Conservation (phyloP, 805 yeast species). For the Wickerhamia fluorescens region DNA sequence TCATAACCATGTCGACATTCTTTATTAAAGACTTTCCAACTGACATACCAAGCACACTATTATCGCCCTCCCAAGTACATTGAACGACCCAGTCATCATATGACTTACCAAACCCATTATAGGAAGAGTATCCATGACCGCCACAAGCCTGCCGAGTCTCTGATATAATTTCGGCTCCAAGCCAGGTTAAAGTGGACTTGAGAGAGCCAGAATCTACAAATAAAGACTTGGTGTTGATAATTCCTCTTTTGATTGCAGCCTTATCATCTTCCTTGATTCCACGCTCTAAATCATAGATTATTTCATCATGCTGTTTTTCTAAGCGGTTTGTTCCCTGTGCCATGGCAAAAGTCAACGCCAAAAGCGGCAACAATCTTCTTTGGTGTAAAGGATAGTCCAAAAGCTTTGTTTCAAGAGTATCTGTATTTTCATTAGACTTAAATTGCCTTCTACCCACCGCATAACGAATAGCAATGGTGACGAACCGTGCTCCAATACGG, state of each 20-base stretch:
- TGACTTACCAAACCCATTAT: constrained; percentile 39
- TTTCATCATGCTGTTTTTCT: constrained; percentile 24
- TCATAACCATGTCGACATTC: constrained; percentile 20
- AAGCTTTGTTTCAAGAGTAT: constrained; percentile 31
- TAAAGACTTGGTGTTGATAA: constrained; percentile 34
- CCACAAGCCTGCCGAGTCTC: constrained; percentile 41
- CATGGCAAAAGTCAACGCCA: constrained; percentile 34
- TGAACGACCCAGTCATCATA: constrained; percentile 42
- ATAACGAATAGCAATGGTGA: constrained; percentile 38
- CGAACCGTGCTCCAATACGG: constrained; percentile 35
- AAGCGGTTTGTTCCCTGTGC: constrained; percentile 33
- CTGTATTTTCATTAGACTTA: constrained; percentile 24
- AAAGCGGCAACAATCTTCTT: constrained; percentile 37
- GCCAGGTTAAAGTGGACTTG: constrained; percentile 40
- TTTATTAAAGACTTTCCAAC: constrained; percentile 35
- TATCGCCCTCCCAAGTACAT: constrained; percentile 46
- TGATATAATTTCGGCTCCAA: constrained; percentile 35
- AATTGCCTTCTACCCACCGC: constrained; percentile 43
- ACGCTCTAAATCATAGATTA: constrained; percentile 27
- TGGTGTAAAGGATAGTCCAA: constrained; percentile 41
- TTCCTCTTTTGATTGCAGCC: constrained; percentile 22
- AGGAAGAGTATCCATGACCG: constrained; percentile 41
- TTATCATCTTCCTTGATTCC: constrained; percentile 30
- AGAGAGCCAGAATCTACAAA: constrained; percentile 39
- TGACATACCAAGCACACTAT: constrained; percentile 36